Evolutionary conservation across 1,284 basidiomycete genomes (phyloP), one percentile per base, ranked within the genome.

Genomic region (Pseudozyma sp.): DNA sequence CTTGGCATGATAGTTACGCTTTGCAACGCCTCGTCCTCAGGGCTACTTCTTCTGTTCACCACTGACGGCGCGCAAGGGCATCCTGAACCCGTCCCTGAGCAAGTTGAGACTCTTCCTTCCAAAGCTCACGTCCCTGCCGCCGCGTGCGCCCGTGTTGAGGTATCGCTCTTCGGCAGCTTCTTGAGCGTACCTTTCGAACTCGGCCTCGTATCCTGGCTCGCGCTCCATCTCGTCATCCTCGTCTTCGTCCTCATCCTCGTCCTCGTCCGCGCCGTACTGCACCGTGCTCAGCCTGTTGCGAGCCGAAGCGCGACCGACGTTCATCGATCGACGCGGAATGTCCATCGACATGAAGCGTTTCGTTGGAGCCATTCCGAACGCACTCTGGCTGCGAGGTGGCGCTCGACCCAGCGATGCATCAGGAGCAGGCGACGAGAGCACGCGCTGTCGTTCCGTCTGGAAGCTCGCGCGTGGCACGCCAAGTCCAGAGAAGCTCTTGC

Each of bases 301-400:
- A 17, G 44, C 33, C 8, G 44, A 35, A n/a, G 11, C 34, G 14
- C 68, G 59, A 14, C 33, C 43, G 3, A 68, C 67, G 42, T 74
- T 69, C 55, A 63, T 69, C 4, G 63, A 66, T 14, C 67, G 54
- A 2, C 72, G 59, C 14, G 57, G 67, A 6, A 69, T 11, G 50
- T 75, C 68, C 64, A 67, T 65, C 42, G 67, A 72, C 44, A 68
- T 57, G 47, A 73, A 76, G 1, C 69, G 51, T 24, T 73, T 66
- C n/a, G 61, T 58, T 7, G 66, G 57, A 6, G 63, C 59, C 66
- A 72, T 76, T 5, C 74, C 74, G 16, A 78, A 66, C 7, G 77
- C 74, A 45, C 70, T 75, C 39, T 78, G 77, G 54, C 72, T 74
- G 17, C 77, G 65, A 6, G 73, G 67, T 11, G 77, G 72, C 19